A percentile compares a stretch with the other conserved stretches of the same genome.
phyloP scores from a whole-genome alignment of 805 yeast species.

The Jamesozyma gamospora region DNA sequence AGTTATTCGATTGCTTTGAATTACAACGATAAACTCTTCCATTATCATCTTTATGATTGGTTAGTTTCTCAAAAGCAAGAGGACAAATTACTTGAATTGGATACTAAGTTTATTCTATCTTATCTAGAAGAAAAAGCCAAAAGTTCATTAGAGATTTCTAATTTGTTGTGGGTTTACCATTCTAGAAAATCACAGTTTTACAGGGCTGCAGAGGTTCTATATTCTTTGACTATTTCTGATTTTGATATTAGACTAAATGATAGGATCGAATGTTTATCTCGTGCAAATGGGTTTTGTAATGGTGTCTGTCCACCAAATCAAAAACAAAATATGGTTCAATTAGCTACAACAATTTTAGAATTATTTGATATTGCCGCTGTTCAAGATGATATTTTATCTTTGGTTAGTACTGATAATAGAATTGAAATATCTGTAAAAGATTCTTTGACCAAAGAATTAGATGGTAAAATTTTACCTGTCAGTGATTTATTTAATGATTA shows the following conservation, averaged over 20 bases:
- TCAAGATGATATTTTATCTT: constrained; percentile 44
- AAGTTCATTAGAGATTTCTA: constrained; percentile 62
- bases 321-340: constrained; percentile 64
- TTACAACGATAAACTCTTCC: constrained; percentile 76
- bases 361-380: constrained; percentile 77
- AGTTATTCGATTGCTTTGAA: constrained; percentile 67
- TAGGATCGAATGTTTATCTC: constrained; percentile 77
- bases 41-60: constrained; percentile 89
- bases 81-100: constrained; percentile 66
- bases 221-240: constrained; percentile 62
- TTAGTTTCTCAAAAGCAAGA: constrained; percentile 67
- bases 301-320: constrained; percentile 69
- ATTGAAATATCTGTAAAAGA: constrained; percentile 36
- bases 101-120: constrained; percentile 70
- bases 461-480: constrained; percentile 56
- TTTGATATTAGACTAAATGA: constrained; percentile 58
- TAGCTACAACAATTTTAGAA: constrained; percentile 63
- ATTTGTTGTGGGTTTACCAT: constrained; percentile 79
- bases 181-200: constrained; percentile 71
- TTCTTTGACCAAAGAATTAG: constrained; percentile 44
- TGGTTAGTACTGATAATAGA: constrained; percentile 44
- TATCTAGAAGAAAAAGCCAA: constrained; percentile 62
- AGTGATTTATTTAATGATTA: constrained; percentile 76
- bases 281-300: constrained; percentile 89
- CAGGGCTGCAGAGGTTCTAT: constrained; percentile 76